Percentiles rank a stretch among this genome's conserved stretches.
These are phyloP conservation scores for Phlebiopsis flavidoalba DNA, from an alignment of 768 basidiomycete genomes.

Conservation along the genomic window DNA sequence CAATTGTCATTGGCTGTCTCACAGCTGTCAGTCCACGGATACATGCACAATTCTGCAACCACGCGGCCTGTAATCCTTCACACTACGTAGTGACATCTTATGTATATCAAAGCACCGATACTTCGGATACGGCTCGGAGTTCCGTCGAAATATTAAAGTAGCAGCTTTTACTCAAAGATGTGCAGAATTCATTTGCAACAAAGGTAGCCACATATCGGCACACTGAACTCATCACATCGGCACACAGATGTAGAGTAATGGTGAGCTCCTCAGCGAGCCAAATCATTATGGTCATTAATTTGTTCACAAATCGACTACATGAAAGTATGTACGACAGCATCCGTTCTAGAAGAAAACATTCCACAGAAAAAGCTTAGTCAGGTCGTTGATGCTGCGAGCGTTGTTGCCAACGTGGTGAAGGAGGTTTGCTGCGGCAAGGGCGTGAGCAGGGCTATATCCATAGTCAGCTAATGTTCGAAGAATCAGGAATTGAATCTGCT, in stretches of 20 bases:
- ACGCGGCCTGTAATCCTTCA: too few relatives aligned
- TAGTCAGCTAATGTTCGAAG: neutral
- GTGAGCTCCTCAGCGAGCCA: neutral
- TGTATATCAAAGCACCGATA: too few relatives aligned
- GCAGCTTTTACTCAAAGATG: too few relatives aligned
- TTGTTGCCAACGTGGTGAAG: neutral
- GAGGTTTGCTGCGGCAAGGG: neutral
- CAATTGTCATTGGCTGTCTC: too few relatives aligned
- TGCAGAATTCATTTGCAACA: too few relatives aligned
- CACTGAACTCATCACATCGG: too few relatives aligned
- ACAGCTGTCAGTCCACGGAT: too few relatives aligned
- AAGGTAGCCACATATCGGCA: too few relatives aligned
- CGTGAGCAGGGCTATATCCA: neutral
- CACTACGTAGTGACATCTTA: too few relatives aligned
- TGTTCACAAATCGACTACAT: neutral
- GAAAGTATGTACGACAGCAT: neutral
- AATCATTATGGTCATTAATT: neutral
- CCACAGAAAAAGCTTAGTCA: neutral
- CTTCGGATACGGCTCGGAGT: too few relatives aligned
- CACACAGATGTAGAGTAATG: neutral
- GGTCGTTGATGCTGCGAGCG: neutral
- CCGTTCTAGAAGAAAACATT: neutral
- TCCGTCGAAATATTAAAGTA: too few relatives aligned
- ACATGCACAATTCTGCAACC: too few relatives aligned
- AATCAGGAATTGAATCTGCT: neutral